These are phyloP conservation scores for Exsudoporus frostii DNA, from an alignment of 768 basidiomycete species.

Conservation along the genomic window DNA sequence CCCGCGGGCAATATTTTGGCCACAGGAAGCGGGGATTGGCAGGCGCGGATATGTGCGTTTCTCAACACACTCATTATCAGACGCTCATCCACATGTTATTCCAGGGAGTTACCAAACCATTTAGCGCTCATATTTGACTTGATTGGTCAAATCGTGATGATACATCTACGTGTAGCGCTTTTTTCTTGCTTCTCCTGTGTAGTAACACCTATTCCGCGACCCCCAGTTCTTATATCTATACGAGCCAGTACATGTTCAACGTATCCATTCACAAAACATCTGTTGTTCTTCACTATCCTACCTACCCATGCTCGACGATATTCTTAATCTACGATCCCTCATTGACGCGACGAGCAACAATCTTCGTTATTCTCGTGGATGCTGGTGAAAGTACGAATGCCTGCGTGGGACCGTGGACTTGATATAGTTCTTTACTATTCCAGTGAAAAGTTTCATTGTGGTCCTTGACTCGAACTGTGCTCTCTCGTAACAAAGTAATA, in stretches of 20 bases:
- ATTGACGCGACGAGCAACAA: background rate
- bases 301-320: conserved; percentile 3
- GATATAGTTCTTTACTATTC: background rate
- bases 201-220: conserved; percentile 15
- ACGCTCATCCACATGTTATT: conserved; percentile 4
- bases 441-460: background rate
- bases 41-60: conserved; percentile 63
- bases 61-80: background rate
- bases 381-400: background rate
- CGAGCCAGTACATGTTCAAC: conserved; percentile 7
- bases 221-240: conserved; percentile 23
- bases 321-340: background rate
- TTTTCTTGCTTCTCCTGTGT: conserved; percentile 28
- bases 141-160: conserved; percentile 8
- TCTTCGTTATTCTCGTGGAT: background rate
- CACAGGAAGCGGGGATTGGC: conserved; percentile 70
- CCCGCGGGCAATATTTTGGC: conserved; percentile 60
- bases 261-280: conserved; percentile 4
- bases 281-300: conserved; percentile 4
- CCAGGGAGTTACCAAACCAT: conserved; percentile 32
- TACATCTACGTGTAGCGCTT: conserved; percentile 25
- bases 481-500: background rate
- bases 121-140: conserved; percentile 11
- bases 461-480: background rate
- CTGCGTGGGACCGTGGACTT: background rate